Evolutionary conservation across 1,139 yeast species (phyloP).

Genomic region (Scheffersomyces stambukii): DNA sequence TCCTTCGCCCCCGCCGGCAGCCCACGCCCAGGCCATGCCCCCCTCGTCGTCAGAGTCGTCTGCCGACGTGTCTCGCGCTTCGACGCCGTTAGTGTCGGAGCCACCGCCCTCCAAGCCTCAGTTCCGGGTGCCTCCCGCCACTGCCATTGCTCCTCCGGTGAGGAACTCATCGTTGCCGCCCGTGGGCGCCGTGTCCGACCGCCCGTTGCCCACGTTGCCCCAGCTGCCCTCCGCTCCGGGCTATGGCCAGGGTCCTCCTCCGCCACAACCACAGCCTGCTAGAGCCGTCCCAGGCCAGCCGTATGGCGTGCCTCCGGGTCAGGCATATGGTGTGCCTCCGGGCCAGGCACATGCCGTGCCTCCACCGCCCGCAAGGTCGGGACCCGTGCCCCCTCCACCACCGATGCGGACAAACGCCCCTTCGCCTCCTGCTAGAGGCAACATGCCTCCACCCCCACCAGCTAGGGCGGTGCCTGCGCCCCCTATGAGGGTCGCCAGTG

Average conservation of each 20-base stretch:
- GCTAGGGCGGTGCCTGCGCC: conserved; percentile 14
- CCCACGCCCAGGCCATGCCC: conserved; percentile 6
- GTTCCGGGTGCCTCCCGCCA: too few relatives aligned
- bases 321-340: background rate
- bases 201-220: conserved; percentile 7
- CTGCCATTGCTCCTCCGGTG: conserved; percentile 25
- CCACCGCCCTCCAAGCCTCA: conserved; percentile 9
- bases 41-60: conserved; percentile 14
- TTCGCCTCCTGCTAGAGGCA: background rate
- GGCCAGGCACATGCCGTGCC: conserved; percentile 2
- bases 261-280: conserved; percentile 2
- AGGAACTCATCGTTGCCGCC: conserved; percentile 27
- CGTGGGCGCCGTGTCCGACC: conserved; percentile 3
- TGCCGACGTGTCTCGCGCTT: conserved; percentile 10
- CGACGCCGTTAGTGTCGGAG: conserved; percentile 11
- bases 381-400: conserved; percentile 2
- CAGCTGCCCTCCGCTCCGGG: conserved; percentile 6
- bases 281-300: conserved; percentile 2
- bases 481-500: conserved; percentile 11
- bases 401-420: background rate
- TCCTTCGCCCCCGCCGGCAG: conserved; percentile 7
- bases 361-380: conserved; percentile 5
- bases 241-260: conserved; percentile 2
- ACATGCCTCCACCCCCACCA: conserved; percentile 6
- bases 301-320: background rate